These are phyloP conservation scores for Cryphonectria japonica DNA, from an alignment of 2,329 filamentous ascomycete genomes.

Conservation along the genomic window DNA sequence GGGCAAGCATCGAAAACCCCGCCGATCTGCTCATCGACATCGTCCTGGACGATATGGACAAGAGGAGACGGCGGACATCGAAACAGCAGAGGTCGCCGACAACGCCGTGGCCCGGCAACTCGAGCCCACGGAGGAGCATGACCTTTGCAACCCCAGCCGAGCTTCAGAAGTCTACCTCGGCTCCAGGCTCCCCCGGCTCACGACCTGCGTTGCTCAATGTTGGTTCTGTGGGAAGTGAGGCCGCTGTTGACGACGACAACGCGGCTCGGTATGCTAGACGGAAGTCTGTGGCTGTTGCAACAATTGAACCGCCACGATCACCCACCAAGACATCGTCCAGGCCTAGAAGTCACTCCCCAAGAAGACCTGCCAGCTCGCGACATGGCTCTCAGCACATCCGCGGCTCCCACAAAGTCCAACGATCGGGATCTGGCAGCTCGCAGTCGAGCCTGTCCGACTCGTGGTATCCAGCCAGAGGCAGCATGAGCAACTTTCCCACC, in stretches of 20 bases:
- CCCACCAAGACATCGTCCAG: slow-evolving; percentile 48
- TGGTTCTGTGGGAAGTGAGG: slow-evolving; percentile 63
- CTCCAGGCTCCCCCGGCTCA: slow-evolving; percentile 64
- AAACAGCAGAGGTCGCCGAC: slow-evolving; percentile 84
- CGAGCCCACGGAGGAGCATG: slow-evolving; percentile 65
- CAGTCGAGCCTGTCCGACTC: slow-evolving; percentile 76
- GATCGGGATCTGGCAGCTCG: slow-evolving; percentile 91
- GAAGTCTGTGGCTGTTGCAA: slow-evolving; percentile 49
- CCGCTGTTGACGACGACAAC: slow-evolving; percentile 43
- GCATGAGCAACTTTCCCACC: slow-evolving; percentile 76
- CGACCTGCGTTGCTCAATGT: slow-evolving; percentile 55
- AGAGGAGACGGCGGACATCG: slow-evolving; percentile 82
- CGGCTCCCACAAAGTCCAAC: slow-evolving; percentile 73
- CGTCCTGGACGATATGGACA: slow-evolving; percentile 95
- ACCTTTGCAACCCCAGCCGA: slow-evolving; percentile 65
- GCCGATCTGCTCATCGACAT: slow-evolving; percentile 90
- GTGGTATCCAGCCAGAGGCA: slow-evolving; percentile 68
- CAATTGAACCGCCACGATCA: slow-evolving; percentile 49
- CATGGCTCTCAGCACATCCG: slow-evolving; percentile 70
- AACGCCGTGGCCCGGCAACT: slow-evolving; percentile 64
- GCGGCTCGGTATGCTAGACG: slow-evolving; percentile 43
- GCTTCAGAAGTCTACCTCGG: slow-evolving; percentile 67
- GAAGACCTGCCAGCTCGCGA: slow-evolving; percentile 74
- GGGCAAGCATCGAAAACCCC: slow-evolving; percentile 85
- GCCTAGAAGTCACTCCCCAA: slow-evolving; percentile 80